Base-by-base conservation (phyloP, 2,329 filamentous ascomycete species). In the Pseudogymnoascus sp. region DNA sequence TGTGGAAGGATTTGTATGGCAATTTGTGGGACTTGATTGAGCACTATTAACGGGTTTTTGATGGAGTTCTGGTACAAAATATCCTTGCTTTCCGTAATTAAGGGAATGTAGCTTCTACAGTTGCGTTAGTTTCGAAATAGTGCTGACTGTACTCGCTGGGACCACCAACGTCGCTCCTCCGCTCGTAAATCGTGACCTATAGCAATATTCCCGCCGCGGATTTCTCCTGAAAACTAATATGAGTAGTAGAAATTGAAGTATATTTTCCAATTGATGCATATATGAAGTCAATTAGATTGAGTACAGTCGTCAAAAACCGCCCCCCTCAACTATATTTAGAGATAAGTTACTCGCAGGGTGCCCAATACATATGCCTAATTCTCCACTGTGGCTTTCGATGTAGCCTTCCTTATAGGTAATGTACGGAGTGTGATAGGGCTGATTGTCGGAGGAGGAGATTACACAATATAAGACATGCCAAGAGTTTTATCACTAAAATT, bases 1-100 rank as follows among this genome's bases (percentile, higher is more conserved):
- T 60, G 12, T 60, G 34, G 34, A 42, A 28, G 11, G 59, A 60
- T 42, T 42, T 60, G 28, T 60, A 60, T 42, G 59, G 59, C 16
- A 60, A 60, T 28, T 42, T 38, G 38, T 60, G 59, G 59, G 59
- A 60, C 16, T 60, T 60, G 16, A 21, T 60, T 16, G 31, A 60
- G 38, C 31, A 28, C 34, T 16, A 40, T 60, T 53, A 9, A 53
- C 7, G 25, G 7, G 16, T 53, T 31, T 49, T 49, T 31, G 9
- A 31, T 31, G 28, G 28, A 31, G 3, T 7, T 31, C 28, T 31
- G 3, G 3, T 9, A 11, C 8, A 31, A 9, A 9, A 31, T 31
- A 31, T 31, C 8, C 8, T 31, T 31, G 28, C 8, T 31, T 25
- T 31, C 28, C 3, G 28, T 31, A 31, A 31, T 8, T 3, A 31